Evolutionary conservation across 2,329 filamentous ascomycete species (phyloP).

Genomic region (Microdochium nivale): DNA sequence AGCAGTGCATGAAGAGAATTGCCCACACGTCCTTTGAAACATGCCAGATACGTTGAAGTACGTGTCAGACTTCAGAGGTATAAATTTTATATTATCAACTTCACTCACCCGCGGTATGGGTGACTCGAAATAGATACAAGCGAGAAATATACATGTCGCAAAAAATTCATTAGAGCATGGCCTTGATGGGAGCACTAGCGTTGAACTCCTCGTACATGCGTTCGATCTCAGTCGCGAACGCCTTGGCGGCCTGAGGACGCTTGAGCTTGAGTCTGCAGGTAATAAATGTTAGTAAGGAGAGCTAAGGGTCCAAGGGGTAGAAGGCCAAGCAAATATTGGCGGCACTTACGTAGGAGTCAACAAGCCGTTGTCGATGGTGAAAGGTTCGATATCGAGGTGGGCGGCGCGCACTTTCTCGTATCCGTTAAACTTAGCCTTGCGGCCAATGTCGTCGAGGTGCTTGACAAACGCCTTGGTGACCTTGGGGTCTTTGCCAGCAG

Average conservation of each 20-base stretch:
- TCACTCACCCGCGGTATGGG: neutral
- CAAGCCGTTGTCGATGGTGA: constrained; percentile 86
- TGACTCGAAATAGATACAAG: neutral
- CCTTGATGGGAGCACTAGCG: constrained; percentile 26
- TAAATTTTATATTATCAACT: neutral
- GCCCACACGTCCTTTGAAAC: no score
- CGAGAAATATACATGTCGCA: neutral
- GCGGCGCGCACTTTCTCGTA: constrained; percentile 77
- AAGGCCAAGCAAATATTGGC: neutral
- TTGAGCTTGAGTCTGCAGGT: constrained; percentile 47
- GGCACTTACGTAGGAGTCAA: constrained; percentile 74
- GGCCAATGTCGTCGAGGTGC: constrained; percentile 70
- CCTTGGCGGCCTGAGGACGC: constrained; percentile 45
- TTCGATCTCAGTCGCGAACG: constrained; percentile 43
- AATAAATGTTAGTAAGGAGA: constrained; percentile 8
- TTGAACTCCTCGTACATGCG: constrained; percentile 48
- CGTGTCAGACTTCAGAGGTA: no score
- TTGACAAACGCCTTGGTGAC: constrained; percentile 69
- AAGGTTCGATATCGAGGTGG: constrained; percentile 75
- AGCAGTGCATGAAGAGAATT: no score
- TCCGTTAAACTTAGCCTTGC: constrained; percentile 81
- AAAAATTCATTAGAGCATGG: constrained; percentile 31
- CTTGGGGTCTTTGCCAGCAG: constrained; percentile 58
- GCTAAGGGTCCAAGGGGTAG: neutral
- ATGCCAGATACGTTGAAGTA: no score